Base-by-base conservation (phyloP, 1,284 basidiomycete species). In the Cryptococcus floricola region DNA sequence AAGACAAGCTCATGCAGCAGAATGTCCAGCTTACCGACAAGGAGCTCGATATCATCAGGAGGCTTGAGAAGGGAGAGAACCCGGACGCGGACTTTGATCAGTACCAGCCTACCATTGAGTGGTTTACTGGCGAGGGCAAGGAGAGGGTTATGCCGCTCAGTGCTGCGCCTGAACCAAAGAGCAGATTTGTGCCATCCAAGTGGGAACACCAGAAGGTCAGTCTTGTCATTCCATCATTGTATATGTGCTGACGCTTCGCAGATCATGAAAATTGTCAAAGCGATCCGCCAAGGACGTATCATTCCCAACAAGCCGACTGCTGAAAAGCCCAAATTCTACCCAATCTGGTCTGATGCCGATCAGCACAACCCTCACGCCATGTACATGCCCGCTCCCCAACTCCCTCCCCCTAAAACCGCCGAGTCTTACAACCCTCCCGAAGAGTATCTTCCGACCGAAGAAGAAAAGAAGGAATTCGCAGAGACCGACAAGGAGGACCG, bases 251-350 rank as follows among this genome's bases (percentile, higher is more conserved):
- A 4, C 12, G 5, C 12, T 37, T 1, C 46, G 31, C 61, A 94
- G 91, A 85, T 98, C 65, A 97, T 98, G 93, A 99, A 98, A 84
- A 98, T 98, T 65, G 95, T 98, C 59, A 91, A 94, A 52, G 95
- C 95, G 14, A 98, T 98, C 69, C 87, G 96, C 23, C 87, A 93
- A 79, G 96, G 96, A 41, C 86, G 91, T 38, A 98, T 99, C 65
- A 72, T 92, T 5, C 89, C 93, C 44, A 87, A 88, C 63, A 96
- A 93, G 77, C 90, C 92, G 4, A 79, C 84, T 0, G 82, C 84
- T n/a, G 73, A 79, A 48, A 86, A 88, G 77, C 85, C 87, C 14
- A 83, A 85, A 58, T 89, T 92, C 70, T 96, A 91, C 78, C 82
- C 87, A 42, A 88, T 99, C 63, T 99, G 96, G 96, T 87, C 87